Base-by-base conservation (phyloP, 2,329 filamentous ascomycete species). In the Hymenoscyphus fraxineus region DNA sequence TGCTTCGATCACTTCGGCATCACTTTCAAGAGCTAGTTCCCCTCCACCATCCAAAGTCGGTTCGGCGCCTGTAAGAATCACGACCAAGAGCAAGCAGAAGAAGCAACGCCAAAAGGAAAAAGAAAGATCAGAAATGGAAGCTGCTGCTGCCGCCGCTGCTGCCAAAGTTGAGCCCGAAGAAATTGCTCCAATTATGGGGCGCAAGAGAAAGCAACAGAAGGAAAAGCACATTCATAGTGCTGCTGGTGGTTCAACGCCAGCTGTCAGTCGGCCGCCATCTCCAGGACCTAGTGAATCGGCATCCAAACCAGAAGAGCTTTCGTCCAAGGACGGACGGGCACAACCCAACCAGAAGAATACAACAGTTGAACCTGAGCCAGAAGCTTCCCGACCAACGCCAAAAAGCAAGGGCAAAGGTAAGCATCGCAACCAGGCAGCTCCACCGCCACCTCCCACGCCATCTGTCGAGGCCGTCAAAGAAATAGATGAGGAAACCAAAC, bases 151-250 rank as follows among this genome's bases (percentile, higher is more conserved):
- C 32, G 60, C 68, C 68, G 83, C 85, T 39, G 68, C 68, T 7
- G 68, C 59, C 31, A 73, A 72, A 41, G 62, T 68, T 32, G 70
- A 74, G 41, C 76, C 76, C 10, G 79, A 82, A 58, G 79, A 81
- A 10, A 80, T 84, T 69, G 91, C 87, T 7, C 91, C 92, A 0
- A 89, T 96, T 51, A 76, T 92, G 59, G 90, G 90, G 40, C 85
- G 91, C 61, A 93, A 93, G 81, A 94, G 92, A 81, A 95, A 94
- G 78, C 86, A 91, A 75, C 93, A 91, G 81, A 94, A 92, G 77
- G 59, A 61, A 19, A 87, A 89, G 71, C 88, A 85, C 71, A 66
- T 72, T 1, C 78, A 77, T 71, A 74, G 66, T 58, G 67, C 68
- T 41, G 64, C 67, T 44, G 68, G 69, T 59, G 70, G 64, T 16